Evolutionary conservation across 148 eudicot genomes (phyloP).

Genomic region (Rhododendron ferrugineum): DNA sequence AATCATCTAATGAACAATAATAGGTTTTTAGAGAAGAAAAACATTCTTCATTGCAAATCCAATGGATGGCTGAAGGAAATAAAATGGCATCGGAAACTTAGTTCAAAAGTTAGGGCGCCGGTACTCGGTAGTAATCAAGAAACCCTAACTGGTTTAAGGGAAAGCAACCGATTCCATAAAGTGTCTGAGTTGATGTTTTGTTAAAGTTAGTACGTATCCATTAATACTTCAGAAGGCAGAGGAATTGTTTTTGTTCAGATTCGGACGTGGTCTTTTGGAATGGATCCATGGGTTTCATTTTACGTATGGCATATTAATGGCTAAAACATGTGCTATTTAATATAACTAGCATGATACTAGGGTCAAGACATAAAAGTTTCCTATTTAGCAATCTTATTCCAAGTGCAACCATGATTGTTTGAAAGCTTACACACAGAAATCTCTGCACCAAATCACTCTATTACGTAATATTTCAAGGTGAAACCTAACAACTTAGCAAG

Average conservation of each 20-base stretch:
- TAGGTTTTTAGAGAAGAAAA: background rate
- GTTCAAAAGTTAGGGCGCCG: background rate
- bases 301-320: background rate
- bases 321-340: background rate
- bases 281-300: conserved; percentile 9
- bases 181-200: background rate
- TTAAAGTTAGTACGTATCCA: background rate
- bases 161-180: background rate
- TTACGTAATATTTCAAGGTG: background rate
- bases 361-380: background rate
- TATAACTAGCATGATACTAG: background rate
- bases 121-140: background rate
- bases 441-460: background rate
- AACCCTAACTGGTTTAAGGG: background rate
- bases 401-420: background rate
- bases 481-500: background rate
- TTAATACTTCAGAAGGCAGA: background rate
- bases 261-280: background rate
- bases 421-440: background rate
- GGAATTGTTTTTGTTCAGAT: background rate
- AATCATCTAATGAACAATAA: background rate
- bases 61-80: background rate
- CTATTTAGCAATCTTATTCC: background rate
- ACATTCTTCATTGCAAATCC: background rate
- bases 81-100: background rate